Percentiles rank a stretch among this genome's conserved stretches.
These are phyloP conservation scores for Penstemon newberryi DNA, from an alignment of 257 asterid species.

Conservation along the genomic window DNA sequence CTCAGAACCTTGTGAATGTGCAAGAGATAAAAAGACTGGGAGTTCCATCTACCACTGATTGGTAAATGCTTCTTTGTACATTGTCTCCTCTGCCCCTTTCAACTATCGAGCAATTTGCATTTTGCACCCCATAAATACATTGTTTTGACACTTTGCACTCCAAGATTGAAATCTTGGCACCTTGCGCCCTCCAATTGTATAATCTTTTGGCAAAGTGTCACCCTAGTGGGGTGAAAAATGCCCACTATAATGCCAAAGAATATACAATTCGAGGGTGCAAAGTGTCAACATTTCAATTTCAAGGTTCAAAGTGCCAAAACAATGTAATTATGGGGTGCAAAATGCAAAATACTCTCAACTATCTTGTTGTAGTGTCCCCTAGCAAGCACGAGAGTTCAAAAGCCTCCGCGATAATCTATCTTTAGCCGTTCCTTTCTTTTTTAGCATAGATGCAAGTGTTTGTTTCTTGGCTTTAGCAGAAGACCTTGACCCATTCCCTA, in stretches of 20 bases:
- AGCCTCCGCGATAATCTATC: conserved; percentile 69
- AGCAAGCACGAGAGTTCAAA: conserved; percentile 39
- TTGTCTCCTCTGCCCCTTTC: conserved; percentile 54
- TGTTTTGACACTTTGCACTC: too few species aligned
- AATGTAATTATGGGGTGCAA: too few species aligned
- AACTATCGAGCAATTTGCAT: background rate
- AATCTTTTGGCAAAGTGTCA: too few species aligned
- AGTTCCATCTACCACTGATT: conserved; percentile 69
- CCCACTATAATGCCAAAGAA: too few species aligned
- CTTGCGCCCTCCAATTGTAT: too few species aligned
- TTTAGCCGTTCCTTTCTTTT: conserved; percentile 70
- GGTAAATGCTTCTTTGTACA: conserved; percentile 78
- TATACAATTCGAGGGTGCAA: too few species aligned
- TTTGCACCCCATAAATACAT: too few species aligned
- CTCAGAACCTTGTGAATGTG: background rate
- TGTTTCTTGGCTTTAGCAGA: conserved; percentile 46
- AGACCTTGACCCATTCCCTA: conserved; percentile 33
- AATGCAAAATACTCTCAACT: conserved; percentile 31
- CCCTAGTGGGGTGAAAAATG: too few species aligned
- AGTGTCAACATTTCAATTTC: too few species aligned
- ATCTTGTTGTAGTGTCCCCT: conserved; percentile 50
- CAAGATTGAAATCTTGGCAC: too few species aligned
- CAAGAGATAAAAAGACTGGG: background rate
- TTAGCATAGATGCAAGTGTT: conserved; percentile 81
- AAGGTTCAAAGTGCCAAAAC: too few species aligned